phyloP scores from a whole-genome alignment of 2,329 filamentous ascomycete species.

The Epichloe baconii region DNA sequence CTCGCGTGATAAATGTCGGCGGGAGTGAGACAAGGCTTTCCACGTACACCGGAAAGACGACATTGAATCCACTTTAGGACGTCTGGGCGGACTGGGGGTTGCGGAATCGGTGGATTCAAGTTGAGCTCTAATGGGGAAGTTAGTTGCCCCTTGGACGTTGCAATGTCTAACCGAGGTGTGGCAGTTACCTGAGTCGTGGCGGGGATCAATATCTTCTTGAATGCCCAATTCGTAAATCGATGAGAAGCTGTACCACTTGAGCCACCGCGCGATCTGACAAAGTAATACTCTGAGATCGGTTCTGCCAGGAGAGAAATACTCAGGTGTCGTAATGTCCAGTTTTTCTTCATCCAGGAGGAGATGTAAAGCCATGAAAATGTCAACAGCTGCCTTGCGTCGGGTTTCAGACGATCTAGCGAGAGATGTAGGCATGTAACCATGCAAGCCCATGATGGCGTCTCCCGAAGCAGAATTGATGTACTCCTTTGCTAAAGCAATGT shows the following conservation, averaged over 20 bases:
- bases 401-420: slow-evolving; percentile 37
- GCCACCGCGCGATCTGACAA: slow-evolving; percentile 69
- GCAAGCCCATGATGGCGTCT: slow-evolving; percentile 34
- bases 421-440: slow-evolving; percentile 55
- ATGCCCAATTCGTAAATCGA: slow-evolving; percentile 39
- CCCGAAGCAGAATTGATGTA: slow-evolving; percentile 51
- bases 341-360: slow-evolving; percentile 84
- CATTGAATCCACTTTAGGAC: slow-evolving; percentile 42
- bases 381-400: slow-evolving; percentile 47
- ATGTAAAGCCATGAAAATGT: slow-evolving; percentile 66
- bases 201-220: slow-evolving; percentile 30
- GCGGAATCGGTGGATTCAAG: slow-evolving; percentile 19
- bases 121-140: slow-evolving; percentile 16
- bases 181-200: slow-evolving; percentile 27
- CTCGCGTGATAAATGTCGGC: slow-evolving; percentile 31
- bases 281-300: slow-evolving; percentile 56
- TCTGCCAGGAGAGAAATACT: slow-evolving; percentile 29
- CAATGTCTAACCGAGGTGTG: no score
- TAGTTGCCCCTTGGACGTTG: neutral
- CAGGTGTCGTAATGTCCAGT: slow-evolving; percentile 47
- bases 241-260: slow-evolving; percentile 51
- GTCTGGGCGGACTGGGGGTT: slow-evolving; percentile 24
- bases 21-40: slow-evolving; percentile 27
- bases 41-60: slow-evolving; percentile 26
- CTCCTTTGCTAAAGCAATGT: slow-evolving; percentile 48